phyloP scores from a whole-genome alignment of 495 filamentous ascomycete species.

The Cudoniella acicularis region DNA sequence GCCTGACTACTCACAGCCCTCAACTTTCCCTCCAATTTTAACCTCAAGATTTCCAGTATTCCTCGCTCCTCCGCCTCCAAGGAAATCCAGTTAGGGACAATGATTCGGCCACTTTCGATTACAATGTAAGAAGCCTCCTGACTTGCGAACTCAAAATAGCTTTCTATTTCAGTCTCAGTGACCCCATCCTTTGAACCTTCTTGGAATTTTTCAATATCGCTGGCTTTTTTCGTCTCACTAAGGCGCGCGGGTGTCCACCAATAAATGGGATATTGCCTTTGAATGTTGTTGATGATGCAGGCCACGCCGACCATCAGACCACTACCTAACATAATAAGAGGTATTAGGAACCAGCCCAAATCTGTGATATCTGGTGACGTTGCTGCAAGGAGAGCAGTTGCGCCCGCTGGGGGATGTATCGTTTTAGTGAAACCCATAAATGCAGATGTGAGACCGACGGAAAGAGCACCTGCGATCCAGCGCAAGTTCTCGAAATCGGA shows the following conservation, averaged over 20 bases:
- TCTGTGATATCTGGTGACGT: slow-evolving; percentile 49
- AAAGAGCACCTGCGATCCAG: slow-evolving; percentile 66
- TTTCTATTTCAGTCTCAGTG: background rate
- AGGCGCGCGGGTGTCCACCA: slow-evolving; percentile 59
- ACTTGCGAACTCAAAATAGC: background rate
- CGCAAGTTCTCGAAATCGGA: slow-evolving; percentile 49
- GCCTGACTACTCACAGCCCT: background rate
- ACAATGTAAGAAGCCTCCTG: slow-evolving; percentile 22
- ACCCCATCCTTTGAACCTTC: background rate
- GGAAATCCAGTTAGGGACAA: slow-evolving; percentile 33
- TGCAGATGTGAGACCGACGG: slow-evolving; percentile 64
- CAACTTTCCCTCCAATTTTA: slow-evolving; percentile 25
- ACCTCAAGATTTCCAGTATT: slow-evolving; percentile 37
- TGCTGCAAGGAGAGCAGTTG: slow-evolving; percentile 77
- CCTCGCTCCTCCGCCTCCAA: slow-evolving; percentile 37
- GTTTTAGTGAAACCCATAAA: slow-evolving; percentile 77
- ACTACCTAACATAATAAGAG: slow-evolving; percentile 62
- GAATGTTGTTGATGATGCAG: slow-evolving; percentile 71
- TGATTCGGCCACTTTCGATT: slow-evolving; percentile 29
- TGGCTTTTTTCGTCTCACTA: background rate
- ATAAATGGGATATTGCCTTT: slow-evolving; percentile 71
- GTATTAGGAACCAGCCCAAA: slow-evolving; percentile 73
- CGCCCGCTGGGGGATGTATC: slow-evolving; percentile 83
- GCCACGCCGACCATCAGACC: slow-evolving; percentile 63
- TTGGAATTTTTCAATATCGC: slow-evolving; percentile 8